Base-by-base conservation (phyloP, 2,329 filamentous ascomycete species). In the Apiospora hydei region DNA sequence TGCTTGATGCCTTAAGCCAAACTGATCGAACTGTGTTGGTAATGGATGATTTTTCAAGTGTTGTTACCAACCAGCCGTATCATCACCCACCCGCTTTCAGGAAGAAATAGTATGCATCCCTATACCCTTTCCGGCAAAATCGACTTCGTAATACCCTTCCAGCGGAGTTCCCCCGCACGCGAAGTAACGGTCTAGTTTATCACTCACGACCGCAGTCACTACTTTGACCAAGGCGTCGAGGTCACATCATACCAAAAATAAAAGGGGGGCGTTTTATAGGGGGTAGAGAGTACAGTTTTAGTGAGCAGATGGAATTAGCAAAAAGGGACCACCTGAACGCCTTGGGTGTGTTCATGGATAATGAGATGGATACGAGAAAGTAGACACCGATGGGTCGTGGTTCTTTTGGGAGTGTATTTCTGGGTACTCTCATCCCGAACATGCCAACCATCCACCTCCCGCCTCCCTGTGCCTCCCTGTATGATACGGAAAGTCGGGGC, bases 1-100 rank as follows among this genome's bases (percentile, higher is more conserved):
- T 88, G 87, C 4, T 86, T 89, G 85, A 83, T 89, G 47, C 68
- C 68, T 6, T 64, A 14, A 61, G 21, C 34, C 38, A 18, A 21
- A 38, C 24, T 14, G 30, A 11, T 49, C 21, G 10, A 49, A 49
- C 8, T 21, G 57, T 41, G 18, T 24, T 41, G 34, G 34, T 3
- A 41, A n/a, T 41, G 1, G n/a, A n/a, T 41, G 1, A 13, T 24
- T 18, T n/a, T 14, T 21, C 21, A 10, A 64, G n/a, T n/a, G 30
- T 34, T 41, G 34, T 41, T 41, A 64, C 21, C 57, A 21, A 41
- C 38, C 3, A 38, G 30, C 53, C 53, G 53, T n/a, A 38, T 21
- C 30, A 4, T n/a, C 18, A 14, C n/a, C n/a, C 21, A 57, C 57
- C 57, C 10, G 11, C 18, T 41, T 41, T 18, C 57, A 41, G 57